phyloP scores from a whole-genome alignment of 345 rosid genomes.

The Aquilaria malaccensis region DNA sequence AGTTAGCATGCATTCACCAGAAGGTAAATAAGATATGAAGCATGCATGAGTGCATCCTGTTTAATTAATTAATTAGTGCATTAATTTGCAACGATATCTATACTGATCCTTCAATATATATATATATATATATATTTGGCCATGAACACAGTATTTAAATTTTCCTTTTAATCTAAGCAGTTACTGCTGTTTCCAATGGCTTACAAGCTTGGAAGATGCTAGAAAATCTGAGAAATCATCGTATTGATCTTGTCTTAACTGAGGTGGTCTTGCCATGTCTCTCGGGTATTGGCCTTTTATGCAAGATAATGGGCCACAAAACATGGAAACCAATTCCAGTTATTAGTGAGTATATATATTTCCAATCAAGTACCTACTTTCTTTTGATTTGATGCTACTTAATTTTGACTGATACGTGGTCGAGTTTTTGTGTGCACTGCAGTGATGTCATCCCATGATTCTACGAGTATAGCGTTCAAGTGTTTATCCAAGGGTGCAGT shows the following conservation, averaged over 20 bases:
- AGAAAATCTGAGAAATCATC: conserved; percentile 35
- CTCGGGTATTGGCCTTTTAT: conserved; percentile 51
- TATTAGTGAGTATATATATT: conserved; percentile 36
- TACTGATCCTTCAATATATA: no score
- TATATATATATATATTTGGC: no score
- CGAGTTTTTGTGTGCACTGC: conserved; percentile 28
- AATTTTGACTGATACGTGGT: conserved; percentile 22
- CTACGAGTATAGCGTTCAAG: conserved; percentile 45
- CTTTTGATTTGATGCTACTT: background rate
- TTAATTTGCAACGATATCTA: no score
- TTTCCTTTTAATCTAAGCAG: conserved; percentile 19
- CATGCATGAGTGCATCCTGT: no score
- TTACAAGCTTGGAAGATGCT: conserved; percentile 55
- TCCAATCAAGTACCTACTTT: background rate
- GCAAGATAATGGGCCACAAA: conserved; percentile 54
- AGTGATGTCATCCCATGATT: conserved; percentile 59
- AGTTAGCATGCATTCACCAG: no score
- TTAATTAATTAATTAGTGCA: no score
- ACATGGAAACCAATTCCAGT: conserved; percentile 44
- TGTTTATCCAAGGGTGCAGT: conserved; percentile 55
- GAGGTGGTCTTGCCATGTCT: conserved; percentile 49
- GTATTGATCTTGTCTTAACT: conserved; percentile 47
- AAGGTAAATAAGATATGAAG: no score
- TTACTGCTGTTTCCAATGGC: conserved; percentile 41
- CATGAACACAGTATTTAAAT: background rate